Percentiles rank a stretch among this genome's conserved stretches.
Conservation (phyloP, 371 early-diverging fungal species). For the Phascolomyces articulosus region DNA sequence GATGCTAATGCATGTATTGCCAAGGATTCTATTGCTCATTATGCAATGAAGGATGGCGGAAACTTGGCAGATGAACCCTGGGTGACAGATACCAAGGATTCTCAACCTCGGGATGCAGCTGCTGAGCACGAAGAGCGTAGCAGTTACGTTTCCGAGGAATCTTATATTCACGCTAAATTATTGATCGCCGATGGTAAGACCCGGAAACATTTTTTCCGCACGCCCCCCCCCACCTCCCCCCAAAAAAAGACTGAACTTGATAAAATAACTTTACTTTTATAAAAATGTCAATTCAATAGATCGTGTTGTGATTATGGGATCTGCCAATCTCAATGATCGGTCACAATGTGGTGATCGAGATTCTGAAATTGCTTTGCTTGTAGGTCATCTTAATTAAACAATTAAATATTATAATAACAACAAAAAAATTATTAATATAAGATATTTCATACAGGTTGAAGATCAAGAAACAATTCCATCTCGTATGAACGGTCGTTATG, state of each 20-base stretch:
- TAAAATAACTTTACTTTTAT: too few relatives aligned
- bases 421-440: too few relatives aligned
- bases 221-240: too few relatives aligned
- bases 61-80: slow-evolving; percentile 22
- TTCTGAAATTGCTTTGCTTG: slow-evolving; percentile 88
- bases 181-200: slow-evolving; percentile 85
- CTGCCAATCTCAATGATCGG: slow-evolving; percentile 93
- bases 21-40: slow-evolving; percentile 24
- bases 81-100: slow-evolving; percentile 17
- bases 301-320: slow-evolving; percentile 82
- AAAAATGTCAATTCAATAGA: too few relatives aligned
- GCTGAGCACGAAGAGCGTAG: slow-evolving; percentile 36
- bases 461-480: slow-evolving; percentile 74
- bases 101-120: slow-evolving; percentile 8
- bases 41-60: slow-evolving; percentile 28
- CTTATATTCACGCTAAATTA: slow-evolving; percentile 92
- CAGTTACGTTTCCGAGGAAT: slow-evolving; percentile 80
- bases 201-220: not conserved
- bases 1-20: slow-evolving; percentile 38
- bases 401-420: too few relatives aligned
- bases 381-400: too few relatives aligned
- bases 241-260: too few relatives aligned
- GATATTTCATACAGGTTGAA: too few relatives aligned
- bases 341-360: slow-evolving; percentile 91
- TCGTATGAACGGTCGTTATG: slow-evolving; percentile 72